Base-by-base conservation (phyloP, 495 filamentous ascomycete genomes). In the Aspergillus steynii region DNA sequence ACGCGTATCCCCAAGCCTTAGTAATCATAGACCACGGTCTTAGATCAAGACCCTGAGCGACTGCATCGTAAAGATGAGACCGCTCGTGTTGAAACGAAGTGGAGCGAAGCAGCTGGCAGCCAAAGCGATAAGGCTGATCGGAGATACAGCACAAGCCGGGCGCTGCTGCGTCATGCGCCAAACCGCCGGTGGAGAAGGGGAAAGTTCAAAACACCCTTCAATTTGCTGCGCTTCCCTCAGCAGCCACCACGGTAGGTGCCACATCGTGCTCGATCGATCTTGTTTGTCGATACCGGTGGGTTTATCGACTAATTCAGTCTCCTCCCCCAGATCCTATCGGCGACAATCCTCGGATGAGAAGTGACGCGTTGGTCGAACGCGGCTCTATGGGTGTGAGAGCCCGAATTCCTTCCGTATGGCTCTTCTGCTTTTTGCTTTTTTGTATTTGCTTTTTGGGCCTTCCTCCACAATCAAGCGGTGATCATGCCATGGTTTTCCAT, bases 181-280 rank as follows among this genome's bases (percentile, higher is more conserved):
- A 69, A 60, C 57, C 37, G 62, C 53, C 61, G 68, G 75, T 78
- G 74, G 74, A 76, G 74, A 72, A 71, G 66, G 42, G 63, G 67
- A 75, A 74, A 75, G 65, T 74, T 76, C 73, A 74, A 74, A 78
- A 78, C 72, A 75, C 64, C 68, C 67, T 65, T 62, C 56, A 65
- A 58, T 63, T 60, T 54, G 53, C 59, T 58, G 45, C 49, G 50
- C 60, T 66, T 55, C 54, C 50, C 48, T 58, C 62, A 50, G 26
- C 60, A 60, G 49, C 56, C 61, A 60, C 58, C 29, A 58, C 55
- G 49, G 63, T 51, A 55, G 59, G 58, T 58, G 50, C n/a, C 50
- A 27, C 32, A 29, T 46, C 53, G 34, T 46, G 27, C 50, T 55
- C 1, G 51, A 25, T 27, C 49, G 52, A 45, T 63, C 48, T 53